Evolutionary conservation across 2,329 filamentous ascomycete species (phyloP).

Genomic region (Alternaria viburni): DNA sequence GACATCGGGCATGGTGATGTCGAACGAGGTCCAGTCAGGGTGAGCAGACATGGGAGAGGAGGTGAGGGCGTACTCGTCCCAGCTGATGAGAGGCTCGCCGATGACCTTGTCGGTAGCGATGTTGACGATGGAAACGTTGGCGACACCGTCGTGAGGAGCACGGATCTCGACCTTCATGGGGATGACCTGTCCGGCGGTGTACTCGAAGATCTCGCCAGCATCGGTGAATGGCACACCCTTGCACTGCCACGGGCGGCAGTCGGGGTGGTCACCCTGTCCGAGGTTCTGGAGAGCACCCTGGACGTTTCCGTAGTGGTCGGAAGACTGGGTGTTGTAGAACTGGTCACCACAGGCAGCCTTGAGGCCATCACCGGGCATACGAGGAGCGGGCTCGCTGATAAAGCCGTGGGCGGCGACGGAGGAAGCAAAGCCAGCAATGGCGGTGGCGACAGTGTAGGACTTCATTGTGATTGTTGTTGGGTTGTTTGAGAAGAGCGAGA

Average conservation of each 20-base stretch:
- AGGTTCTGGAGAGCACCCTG: slow-evolving; percentile 61
- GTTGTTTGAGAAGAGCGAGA: slow-evolving; percentile 14
- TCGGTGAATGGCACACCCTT: slow-evolving; percentile 65
- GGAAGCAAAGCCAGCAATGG: slow-evolving; percentile 52
- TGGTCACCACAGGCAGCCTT: slow-evolving; percentile 61
- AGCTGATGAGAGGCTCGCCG: slow-evolving; percentile 61
- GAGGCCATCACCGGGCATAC: slow-evolving; percentile 60
- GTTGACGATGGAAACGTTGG: slow-evolving; percentile 66
- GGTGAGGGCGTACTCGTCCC: slow-evolving; percentile 62
- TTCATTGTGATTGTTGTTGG: slow-evolving; percentile 49
- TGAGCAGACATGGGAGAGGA: slow-evolving; percentile 48
- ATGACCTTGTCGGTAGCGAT: slow-evolving; percentile 60
- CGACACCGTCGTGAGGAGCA: slow-evolving; percentile 61
- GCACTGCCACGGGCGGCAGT: slow-evolving; percentile 64
- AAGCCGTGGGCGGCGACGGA: slow-evolving; percentile 62
- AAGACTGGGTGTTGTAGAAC: slow-evolving; percentile 59
- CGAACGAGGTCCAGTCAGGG: slow-evolving; percentile 57
- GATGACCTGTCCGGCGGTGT: slow-evolving; percentile 58
- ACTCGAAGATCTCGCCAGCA: slow-evolving; percentile 58
- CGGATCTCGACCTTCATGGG: slow-evolving; percentile 55
- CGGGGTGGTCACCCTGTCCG: slow-evolving; percentile 49
- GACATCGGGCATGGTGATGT: slow-evolving; percentile 62
- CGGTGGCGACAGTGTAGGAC: slow-evolving; percentile 50
- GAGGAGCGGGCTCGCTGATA: slow-evolving; percentile 56
- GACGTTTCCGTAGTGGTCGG: slow-evolving; percentile 64